phyloP scores from a whole-genome alignment of 1,139 yeast genomes.

The Blastobotrys capitulatus region DNA sequence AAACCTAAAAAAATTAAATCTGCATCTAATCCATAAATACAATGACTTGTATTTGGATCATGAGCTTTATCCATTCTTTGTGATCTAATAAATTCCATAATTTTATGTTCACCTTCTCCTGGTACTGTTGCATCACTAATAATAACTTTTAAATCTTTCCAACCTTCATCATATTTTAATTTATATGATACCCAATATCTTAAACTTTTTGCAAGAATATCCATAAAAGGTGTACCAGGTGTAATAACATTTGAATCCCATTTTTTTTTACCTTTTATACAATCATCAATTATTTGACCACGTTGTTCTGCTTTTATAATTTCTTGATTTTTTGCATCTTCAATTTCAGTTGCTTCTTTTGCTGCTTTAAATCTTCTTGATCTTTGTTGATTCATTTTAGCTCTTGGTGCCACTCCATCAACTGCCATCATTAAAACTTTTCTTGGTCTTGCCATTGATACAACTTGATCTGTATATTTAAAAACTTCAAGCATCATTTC shows the following conservation, averaged over 20 bases:
- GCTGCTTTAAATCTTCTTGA: constrained; percentile 95
- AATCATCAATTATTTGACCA: constrained; percentile 40
- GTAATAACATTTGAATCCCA: constrained; percentile 98
- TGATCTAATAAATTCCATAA: constrained; percentile 88
- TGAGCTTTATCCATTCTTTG: constrained; percentile 70
- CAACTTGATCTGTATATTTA: constrained; percentile 81
- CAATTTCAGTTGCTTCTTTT: constrained; percentile 66
- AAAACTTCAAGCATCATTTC: constrained; percentile 92
- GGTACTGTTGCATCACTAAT: constrained; percentile 98
- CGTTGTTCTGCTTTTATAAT: constrained; percentile 47
- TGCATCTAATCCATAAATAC: constrained; percentile 97
- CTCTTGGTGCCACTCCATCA: constrained; percentile 99
- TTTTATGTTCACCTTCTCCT: constrained; percentile 99
- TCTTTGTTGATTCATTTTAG: constrained; percentile 98
- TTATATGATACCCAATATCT: constrained; percentile 90
- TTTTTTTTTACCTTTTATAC: constrained; percentile 41
- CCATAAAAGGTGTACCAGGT: constrained; percentile 99
- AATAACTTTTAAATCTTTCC: constrained; percentile 81
- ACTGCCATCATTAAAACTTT: constrained; percentile 87
- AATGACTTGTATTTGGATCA: constrained; percentile 84
- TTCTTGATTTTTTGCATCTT: constrained; percentile 43
- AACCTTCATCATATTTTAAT: constrained; percentile 80
- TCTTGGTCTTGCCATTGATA: constrained; percentile 92
- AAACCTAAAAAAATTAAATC: constrained; percentile 96
- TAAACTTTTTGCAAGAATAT: constrained; percentile 73